Conservation (phyloP, 176 grass and related monocot genomes). For the Cocos nucifera region DNA sequence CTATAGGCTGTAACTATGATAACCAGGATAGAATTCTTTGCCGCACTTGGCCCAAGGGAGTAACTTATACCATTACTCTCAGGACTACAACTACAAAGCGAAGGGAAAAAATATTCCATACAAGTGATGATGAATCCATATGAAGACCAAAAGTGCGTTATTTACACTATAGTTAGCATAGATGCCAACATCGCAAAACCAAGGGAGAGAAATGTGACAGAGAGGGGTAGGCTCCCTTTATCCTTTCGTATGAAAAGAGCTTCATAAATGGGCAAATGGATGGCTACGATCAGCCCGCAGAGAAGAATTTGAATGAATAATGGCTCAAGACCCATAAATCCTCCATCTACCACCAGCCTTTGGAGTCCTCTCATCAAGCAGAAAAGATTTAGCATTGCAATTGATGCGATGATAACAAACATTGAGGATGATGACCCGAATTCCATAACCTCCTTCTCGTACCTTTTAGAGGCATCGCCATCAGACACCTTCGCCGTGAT, state of each 20-base stretch:
- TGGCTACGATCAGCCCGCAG: slow-evolving; percentile 36
- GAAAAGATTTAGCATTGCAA: slow-evolving; percentile 46
- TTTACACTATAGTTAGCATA: slow-evolving; percentile 31
- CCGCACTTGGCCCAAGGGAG: too few relatives aligned
- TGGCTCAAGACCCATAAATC: slow-evolving; percentile 12
- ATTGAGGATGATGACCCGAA: slow-evolving; percentile 39
- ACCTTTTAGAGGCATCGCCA: slow-evolving; percentile 45
- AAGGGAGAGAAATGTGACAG: slow-evolving; percentile 35
- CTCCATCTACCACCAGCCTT: slow-evolving; percentile 3
- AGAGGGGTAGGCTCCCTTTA: slow-evolving; percentile 41
- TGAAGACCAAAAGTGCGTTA: not conserved
- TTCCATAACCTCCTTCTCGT: slow-evolving; percentile 64
- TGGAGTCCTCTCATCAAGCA: slow-evolving; percentile 32
- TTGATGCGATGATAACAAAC: slow-evolving; percentile 43
- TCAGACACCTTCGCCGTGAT: slow-evolving; percentile 47
- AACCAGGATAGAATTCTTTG: too few relatives aligned
- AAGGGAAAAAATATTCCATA: too few relatives aligned
- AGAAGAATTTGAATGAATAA: slow-evolving; percentile 47
- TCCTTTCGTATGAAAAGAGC: slow-evolving; percentile 68
- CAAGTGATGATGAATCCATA: too few relatives aligned
- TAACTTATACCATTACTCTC: too few relatives aligned
- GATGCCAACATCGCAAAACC: slow-evolving; percentile 30
- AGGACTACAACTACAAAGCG: too few relatives aligned
- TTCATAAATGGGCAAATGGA: slow-evolving; percentile 55
- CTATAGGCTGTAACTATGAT: too few relatives aligned